Conservation (phyloP, 805 yeast species). For the Candida caryicola region DNA sequence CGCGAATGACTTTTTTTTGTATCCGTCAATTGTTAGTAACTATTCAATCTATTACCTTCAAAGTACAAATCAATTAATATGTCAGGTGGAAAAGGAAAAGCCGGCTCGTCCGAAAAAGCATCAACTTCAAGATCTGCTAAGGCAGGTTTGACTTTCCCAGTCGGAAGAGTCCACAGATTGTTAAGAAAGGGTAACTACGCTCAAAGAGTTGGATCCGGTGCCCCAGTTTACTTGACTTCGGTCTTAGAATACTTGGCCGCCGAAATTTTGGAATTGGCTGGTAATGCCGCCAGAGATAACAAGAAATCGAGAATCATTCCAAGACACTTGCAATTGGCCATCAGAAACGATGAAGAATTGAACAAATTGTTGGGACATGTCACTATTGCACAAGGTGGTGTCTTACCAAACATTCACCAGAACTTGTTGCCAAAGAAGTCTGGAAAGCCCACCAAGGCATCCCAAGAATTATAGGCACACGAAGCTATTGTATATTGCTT, state of each 20-base stretch:
- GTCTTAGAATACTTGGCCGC: slow-evolving; percentile 50
- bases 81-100: slow-evolving; percentile 34
- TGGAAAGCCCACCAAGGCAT: slow-evolving; percentile 46
- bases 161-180: slow-evolving; percentile 51
- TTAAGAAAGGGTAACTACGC: slow-evolving; percentile 52
- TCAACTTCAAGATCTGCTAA: slow-evolving; percentile 49
- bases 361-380: slow-evolving; percentile 62
- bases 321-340: slow-evolving; percentile 52
- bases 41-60: too few relatives aligned
- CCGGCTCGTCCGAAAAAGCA: slow-evolving; percentile 47
- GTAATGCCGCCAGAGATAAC: slow-evolving; percentile 64
- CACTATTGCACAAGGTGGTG: slow-evolving; percentile 53
- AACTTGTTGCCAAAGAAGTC: slow-evolving; percentile 54
- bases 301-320: slow-evolving; percentile 77
- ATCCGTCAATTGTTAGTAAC: too few relatives aligned
- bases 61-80: slow-evolving; percentile 4
- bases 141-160: slow-evolving; percentile 52
- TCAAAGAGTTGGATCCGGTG: slow-evolving; percentile 53
- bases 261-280: slow-evolving; percentile 51
- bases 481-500: not conserved
- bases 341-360: slow-evolving; percentile 52
- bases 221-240: slow-evolving; percentile 50
- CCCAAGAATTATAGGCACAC: slow-evolving; percentile 49
- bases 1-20: too few relatives aligned
- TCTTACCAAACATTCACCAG: slow-evolving; percentile 49